phyloP scores from a whole-genome alignment of 768 basidiomycete species.

The Rubroboletus satanas region DNA sequence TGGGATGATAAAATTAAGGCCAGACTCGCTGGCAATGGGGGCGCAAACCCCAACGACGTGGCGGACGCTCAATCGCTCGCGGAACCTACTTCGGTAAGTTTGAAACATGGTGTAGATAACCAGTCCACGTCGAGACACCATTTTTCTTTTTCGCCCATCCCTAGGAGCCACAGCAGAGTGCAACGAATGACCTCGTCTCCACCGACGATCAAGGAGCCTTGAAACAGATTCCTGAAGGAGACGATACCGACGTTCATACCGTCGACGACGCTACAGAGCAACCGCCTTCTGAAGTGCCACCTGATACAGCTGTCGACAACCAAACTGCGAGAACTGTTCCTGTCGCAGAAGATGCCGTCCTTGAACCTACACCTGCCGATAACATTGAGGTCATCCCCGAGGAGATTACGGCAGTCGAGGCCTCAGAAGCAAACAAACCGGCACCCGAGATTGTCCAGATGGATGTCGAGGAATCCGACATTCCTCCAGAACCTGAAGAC shows the following conservation, averaged over 20 bases:
- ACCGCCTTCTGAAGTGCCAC: background rate
- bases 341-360: conserved; percentile 6
- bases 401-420: conserved; percentile 5
- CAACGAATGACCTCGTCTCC: conserved; percentile 1
- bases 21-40: conserved; percentile 23
- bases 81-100: conserved; percentile 10
- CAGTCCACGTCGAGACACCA: background rate
- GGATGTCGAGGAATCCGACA: conserved; percentile 13
- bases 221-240: conserved; percentile 1
- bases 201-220: background rate
- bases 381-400: conserved; percentile 6
- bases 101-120: background rate
- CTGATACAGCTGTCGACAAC: conserved; percentile 3
- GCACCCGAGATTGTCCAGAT: conserved; percentile 2
- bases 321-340: background rate
- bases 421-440: background rate
- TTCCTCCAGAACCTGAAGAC: conserved; percentile 11
- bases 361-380: conserved; percentile 4
- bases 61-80: background rate
- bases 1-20: conserved; percentile 54
- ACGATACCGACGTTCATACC: background rate
- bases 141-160: background rate
- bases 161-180: conserved; percentile 11
- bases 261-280: conserved; percentile 6
- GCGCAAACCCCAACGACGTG: conserved; percentile 5